Evolutionary conservation across 441 rosid genomes (phyloP), one percentile per base, ranked within the genome.

Genomic region (Adansonia rubrostipa): DNA sequence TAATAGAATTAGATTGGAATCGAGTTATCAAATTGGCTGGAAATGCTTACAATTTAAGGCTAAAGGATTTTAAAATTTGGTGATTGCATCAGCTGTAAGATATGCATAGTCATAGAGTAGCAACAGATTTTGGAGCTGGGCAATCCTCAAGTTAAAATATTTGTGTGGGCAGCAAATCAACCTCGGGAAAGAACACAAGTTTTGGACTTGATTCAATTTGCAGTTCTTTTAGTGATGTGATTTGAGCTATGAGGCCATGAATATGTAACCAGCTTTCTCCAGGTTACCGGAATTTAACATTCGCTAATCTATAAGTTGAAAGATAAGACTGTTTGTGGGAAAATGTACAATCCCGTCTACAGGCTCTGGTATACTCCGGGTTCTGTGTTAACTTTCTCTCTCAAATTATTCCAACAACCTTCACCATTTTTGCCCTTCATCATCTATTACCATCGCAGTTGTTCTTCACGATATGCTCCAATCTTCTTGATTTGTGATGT

Each of bases 1-100:
- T 54, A 54, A 54, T 54, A 15, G 6, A 15, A 56, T 56, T 17
- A 1, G 19, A 6, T 56, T 9, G 58, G 6, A 53, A 15, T 17
- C 9, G 19, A 56, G 24, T 42, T 33, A 63, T 33, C 42, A 64
- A 14, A 33, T 13, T 15, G 19, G 45, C 45, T 28, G 68, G 45
- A 64, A 66, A 66, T 66, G 51, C 51, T 17, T 20, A 4, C 40
- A 28, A 6, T 61, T 14, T 3, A 14, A 36, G 24, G 50, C 6
- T 42, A 17, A 66, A 66, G 51, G 28, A 42, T 66, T 64, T 42
- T n/a, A 17, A 66, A 63, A 24, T 13, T 17, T 63, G 51, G 71
- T 44, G 28, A 44, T 66, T 66, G 53, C 28, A 44, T n/a, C 71
- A 17, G 53, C 50, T 64, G 44, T 33, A 33, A 64, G 36, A 64